These are phyloP conservation scores for Fomitopsis pinicola DNA, from an alignment of 1,284 basidiomycete species.

Conservation along the genomic window DNA sequence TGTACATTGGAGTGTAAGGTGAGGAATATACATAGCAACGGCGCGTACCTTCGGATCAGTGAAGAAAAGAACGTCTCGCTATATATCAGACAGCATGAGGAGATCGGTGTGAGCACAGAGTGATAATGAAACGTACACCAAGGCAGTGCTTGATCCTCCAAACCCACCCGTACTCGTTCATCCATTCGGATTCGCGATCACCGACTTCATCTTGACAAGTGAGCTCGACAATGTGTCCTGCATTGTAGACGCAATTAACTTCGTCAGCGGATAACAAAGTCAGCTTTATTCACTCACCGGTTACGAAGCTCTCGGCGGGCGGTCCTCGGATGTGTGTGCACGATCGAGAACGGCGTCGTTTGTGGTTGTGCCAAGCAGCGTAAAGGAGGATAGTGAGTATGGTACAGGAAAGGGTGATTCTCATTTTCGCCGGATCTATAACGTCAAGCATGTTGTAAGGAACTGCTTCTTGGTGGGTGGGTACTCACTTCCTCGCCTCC, in stretches of 20 bases:
- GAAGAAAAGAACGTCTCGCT: not conserved
- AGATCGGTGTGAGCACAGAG: not conserved
- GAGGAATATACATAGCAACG: not conserved
- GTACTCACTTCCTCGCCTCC: not conserved
- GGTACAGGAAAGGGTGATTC: not conserved
- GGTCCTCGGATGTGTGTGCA: not conserved
- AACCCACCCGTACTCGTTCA: not conserved
- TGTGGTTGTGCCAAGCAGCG: not conserved
- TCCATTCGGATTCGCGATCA: not conserved
- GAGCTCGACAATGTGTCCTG: not conserved
- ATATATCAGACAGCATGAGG: not conserved
- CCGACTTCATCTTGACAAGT: not conserved
- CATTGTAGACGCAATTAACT: too few species aligned
- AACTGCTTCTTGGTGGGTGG: not conserved
- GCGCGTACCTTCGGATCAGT: not conserved
- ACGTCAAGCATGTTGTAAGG: not conserved
- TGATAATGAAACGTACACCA: not conserved
- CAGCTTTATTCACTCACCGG: not conserved
- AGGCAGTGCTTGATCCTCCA: not conserved
- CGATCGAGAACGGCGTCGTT: not conserved
- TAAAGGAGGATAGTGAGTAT: not conserved
- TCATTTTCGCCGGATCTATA: not conserved
- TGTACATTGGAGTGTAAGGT: not conserved
- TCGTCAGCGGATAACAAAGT: not conserved
- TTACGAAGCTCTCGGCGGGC: not conserved